Conservation (phyloP, 495 filamentous ascomycete species). For the Xylaria nigripes region DNA sequence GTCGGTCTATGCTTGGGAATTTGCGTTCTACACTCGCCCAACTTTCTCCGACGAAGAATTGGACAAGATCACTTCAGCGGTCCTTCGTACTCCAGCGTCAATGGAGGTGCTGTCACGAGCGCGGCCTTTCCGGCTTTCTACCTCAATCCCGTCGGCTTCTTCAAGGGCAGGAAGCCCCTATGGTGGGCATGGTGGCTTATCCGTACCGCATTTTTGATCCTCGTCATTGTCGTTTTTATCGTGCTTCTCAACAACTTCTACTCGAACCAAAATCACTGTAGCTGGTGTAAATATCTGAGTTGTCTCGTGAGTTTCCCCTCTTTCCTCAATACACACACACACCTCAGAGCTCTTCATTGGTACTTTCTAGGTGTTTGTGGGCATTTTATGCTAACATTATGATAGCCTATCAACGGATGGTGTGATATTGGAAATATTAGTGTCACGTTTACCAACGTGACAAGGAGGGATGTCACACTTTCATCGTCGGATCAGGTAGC, state of each 20-base stretch:
- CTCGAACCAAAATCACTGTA: slow-evolving; percentile 61
- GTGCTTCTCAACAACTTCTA: slow-evolving; percentile 86
- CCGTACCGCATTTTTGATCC: slow-evolving; percentile 67
- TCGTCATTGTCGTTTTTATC: slow-evolving; percentile 73
- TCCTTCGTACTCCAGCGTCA: slow-evolving; percentile 35
- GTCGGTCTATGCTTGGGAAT: slow-evolving; percentile 86
- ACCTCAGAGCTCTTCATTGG: too few species aligned
- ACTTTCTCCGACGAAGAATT: slow-evolving; percentile 66
- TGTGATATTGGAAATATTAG: slow-evolving; percentile 57
- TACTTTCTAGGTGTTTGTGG: background rate
- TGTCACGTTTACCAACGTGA: slow-evolving; percentile 20
- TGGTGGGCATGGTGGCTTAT: slow-evolving; percentile 99
- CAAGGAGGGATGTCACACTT: slow-evolving; percentile 24
- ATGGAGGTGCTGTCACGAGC: slow-evolving; percentile 28
- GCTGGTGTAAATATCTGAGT: slow-evolving; percentile 89
- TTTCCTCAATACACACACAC: too few species aligned
- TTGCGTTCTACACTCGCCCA: slow-evolving; percentile 79
- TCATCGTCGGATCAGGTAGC: background rate
- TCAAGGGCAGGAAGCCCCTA: slow-evolving; percentile 79
- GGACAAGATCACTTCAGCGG: slow-evolving; percentile 48
- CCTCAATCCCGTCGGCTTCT: slow-evolving; percentile 69
- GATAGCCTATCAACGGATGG: slow-evolving; percentile 67
- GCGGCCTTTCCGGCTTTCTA: slow-evolving; percentile 49
- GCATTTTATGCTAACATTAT: background rate
- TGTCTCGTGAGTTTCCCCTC: slow-evolving; percentile 65